Evolutionary conservation across 1,284 basidiomycete species (phyloP), one percentile per base, ranked within the genome.

Genomic region (Sanguinoderma infundibulare): DNA sequence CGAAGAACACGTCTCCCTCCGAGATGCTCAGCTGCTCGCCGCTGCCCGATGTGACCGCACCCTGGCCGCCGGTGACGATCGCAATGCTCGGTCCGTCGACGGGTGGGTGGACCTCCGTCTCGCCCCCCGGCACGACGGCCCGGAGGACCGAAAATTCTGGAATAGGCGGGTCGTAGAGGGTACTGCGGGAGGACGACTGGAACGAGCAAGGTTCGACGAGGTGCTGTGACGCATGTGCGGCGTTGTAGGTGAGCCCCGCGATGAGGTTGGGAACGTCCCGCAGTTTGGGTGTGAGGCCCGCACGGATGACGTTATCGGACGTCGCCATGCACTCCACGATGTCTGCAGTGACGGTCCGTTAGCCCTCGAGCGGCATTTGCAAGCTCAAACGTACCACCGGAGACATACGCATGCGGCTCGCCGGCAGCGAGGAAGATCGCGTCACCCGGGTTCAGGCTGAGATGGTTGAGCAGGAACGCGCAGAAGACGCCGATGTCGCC

Each of bases 271-370:
- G 87, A 22, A 98, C 89, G 74, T 99, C 98, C 61, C 97, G 89
- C 24, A 94, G 84, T 77, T 99, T 99, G 12, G 98, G 97, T 0
- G 98, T 99, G 44, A 99, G 87, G 20, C 98, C 98, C 1, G 98
- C 98, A 51, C 98, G 92, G 60, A 99, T 98, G 73, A 99, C 98
- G 75, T 99, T 99, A 80, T 99, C 97, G 1, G 95, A 97, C 58
- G 95, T 96, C 28, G 96, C 96, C 96, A 98, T 98, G 79, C 95
- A 96, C 74, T 98, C 96, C 74, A 98, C 93, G 75, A 96, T 96
- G 74, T 98, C 96, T 97, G 72, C 2, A 44, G 55, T 6, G 28
- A n/a, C 8, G 42, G 9, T 15, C 17, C 9, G 36, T 28, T 14
- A 61, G 59, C 17, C 51, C 34, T 22, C 22, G n/a, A 26, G 22